Percentiles rank a stretch among this genome's conserved stretches.
These are phyloP conservation scores for Hyaloperonospora arabidopsidis DNA, from an alignment of 352 stramenopile species.

Conservation along the genomic window DNA sequence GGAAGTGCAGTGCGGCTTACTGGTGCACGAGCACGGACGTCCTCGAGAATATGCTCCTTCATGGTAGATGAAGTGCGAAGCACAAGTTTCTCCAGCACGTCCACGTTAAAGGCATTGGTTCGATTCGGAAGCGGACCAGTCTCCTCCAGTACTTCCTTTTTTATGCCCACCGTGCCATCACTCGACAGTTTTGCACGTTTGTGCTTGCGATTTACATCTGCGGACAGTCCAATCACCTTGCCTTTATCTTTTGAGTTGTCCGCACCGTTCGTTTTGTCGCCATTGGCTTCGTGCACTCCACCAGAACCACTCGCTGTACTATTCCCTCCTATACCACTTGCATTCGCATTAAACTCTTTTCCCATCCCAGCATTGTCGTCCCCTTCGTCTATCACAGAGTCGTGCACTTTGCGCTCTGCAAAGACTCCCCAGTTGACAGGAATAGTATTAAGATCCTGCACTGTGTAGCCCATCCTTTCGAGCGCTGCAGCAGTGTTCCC, in stretches of 20 bases:
- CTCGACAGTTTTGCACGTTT: constrained; percentile 44
- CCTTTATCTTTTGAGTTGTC: constrained; percentile 42
- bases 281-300: constrained; percentile 20
- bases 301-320: constrained; percentile 4
- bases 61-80: constrained; percentile 55
- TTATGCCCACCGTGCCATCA: constrained; percentile 28
- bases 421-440: constrained; percentile 67
- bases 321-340: constrained; percentile 25
- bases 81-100: constrained; percentile 77
- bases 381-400: constrained; percentile 20
- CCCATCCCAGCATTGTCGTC: constrained; percentile 17
- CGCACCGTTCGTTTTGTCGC: constrained; percentile 40
- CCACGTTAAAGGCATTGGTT: constrained; percentile 54
- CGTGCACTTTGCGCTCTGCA: constrained; percentile 44
- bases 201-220: constrained; percentile 47
- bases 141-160: constrained; percentile 49
- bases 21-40: constrained; percentile 43
- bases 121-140: constrained; percentile 61
- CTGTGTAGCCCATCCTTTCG: constrained; percentile 30
- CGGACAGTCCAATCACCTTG: constrained; percentile 15
- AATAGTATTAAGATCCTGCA: constrained; percentile 66
- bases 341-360: constrained; percentile 14
- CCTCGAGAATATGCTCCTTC: constrained; percentile 61
- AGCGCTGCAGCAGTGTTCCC: constrained; percentile 22
- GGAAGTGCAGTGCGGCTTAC: constrained; percentile 50